Evolutionary conservation across 495 filamentous ascomycete genomes (phyloP).

Genomic region (Lophiotrema nucula): DNA sequence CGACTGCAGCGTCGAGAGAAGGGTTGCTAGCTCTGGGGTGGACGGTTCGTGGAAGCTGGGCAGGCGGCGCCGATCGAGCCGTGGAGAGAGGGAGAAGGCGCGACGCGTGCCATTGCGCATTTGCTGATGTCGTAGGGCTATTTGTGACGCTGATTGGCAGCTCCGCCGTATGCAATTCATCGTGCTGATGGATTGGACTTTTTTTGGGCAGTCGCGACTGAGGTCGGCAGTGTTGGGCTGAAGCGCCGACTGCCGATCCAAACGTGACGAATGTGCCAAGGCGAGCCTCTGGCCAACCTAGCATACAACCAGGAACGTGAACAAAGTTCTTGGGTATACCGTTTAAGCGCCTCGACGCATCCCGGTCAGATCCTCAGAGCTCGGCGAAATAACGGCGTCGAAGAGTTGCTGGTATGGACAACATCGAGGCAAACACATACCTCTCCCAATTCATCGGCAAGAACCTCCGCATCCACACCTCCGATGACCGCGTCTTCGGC

Average conservation of each 20-base stretch:
- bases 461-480: constrained; percentile 74
- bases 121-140: background rate
- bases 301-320: too few relatives aligned
- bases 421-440: constrained; percentile 27
- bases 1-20: constrained; percentile 35
- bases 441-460: constrained; percentile 55
- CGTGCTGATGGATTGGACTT: background rate
- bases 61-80: constrained; percentile 23
- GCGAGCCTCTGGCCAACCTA: too few relatives aligned
- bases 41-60: constrained; percentile 37
- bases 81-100: constrained; percentile 21
- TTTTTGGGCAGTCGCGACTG: background rate
- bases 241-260: too few relatives aligned
- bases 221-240: too few relatives aligned
- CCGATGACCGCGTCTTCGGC: constrained; percentile 83
- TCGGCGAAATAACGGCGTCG: too few relatives aligned
- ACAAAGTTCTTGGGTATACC: too few relatives aligned
- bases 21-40: constrained; percentile 33
- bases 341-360: too few relatives aligned
- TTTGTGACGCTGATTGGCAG: constrained; percentile 11
- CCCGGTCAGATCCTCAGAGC: too few relatives aligned
- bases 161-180: constrained; percentile 27
- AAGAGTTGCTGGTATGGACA: too few relatives aligned
- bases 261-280: constrained; percentile 18
- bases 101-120: constrained; percentile 15